Base-by-base conservation (phyloP, 768 basidiomycete species). In the Phaeotremella fagi region DNA sequence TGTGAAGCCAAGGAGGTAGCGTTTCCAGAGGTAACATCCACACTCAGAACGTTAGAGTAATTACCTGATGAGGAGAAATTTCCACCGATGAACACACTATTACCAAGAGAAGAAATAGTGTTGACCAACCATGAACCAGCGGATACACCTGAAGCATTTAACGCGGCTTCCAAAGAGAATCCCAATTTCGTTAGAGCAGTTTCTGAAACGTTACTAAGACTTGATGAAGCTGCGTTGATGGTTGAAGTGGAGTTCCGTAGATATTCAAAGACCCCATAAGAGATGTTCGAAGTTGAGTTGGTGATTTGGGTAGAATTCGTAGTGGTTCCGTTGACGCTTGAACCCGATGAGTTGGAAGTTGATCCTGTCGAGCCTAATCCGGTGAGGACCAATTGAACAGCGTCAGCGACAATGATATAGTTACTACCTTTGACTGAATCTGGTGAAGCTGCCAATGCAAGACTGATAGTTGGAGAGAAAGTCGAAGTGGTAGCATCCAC, bases 231-330 rank as follows among this genome's bases (percentile, higher is more conserved):
- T 65, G 88, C 84, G 22, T 79, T 73, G 28, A 75, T 72, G 2
- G 71, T 52, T 1, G 75, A 73, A 23, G 50, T 41, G 18, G 66
- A 70, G 48, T 75, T 75, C 27, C 85, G 75, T 22, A 85, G 83
- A 87, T 87, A 98, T 72, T 98, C 94, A 59, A 88, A 85, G 62
- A 95, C 84, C 12, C 94, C 94, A 66, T 88, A 91, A 1, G 83
- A 83, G 20, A 71, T 77, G 6, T 58, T 48, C 14, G 52, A 52
- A 9, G 61, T 52, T 7, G 57, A 42, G 46, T 63, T 63, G 48
- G 47, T 57, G 38, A 45, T 44, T 22, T 37, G n/a, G 29, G 56
- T 61, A 4, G 61, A 54, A 22, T 59, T 55, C 65, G 73, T 29
- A 12, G 71, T 63, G 23, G 76, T 72, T 2, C 75, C 70, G 37